Percentiles rank a stretch among this genome's conserved stretches.
phyloP scores from a whole-genome alignment of 352 stramenopile species.

The Pythium phragmiticola region DNA sequence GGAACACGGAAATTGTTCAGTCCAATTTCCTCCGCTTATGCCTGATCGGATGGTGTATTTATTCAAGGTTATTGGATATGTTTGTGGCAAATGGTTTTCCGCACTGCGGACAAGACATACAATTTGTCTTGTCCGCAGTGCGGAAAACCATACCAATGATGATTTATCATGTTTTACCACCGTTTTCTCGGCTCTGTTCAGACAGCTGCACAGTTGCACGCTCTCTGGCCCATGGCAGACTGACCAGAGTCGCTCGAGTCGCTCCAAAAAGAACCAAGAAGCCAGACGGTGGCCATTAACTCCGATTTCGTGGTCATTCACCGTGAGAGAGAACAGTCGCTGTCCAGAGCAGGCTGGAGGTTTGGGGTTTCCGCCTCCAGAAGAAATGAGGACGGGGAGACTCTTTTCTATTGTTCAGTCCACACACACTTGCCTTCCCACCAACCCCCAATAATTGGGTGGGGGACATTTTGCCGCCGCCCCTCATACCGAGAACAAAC shows the following conservation, averaged over 20 bases:
- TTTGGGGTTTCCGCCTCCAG: background rate
- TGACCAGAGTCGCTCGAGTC: background rate
- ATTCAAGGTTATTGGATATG: too few relatives aligned
- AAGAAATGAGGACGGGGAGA: background rate
- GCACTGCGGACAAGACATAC: background rate
- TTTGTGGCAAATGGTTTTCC: too few relatives aligned
- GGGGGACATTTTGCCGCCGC: background rate
- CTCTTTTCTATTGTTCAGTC: background rate
- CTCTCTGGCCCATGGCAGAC: background rate
- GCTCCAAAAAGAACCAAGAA: slow-evolving; percentile 5
- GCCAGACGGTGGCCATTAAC: slow-evolving; percentile 1
- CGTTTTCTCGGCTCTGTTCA: background rate
- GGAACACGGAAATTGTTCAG: too few relatives aligned
- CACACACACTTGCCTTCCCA: background rate
- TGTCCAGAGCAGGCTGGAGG: background rate
- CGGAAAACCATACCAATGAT: background rate
- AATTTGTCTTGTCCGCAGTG: background rate
- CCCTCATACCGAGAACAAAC: background rate
- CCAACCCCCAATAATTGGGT: background rate
- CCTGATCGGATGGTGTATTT: too few relatives aligned
- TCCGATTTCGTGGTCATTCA: background rate
- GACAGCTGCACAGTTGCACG: slow-evolving; percentile 1
- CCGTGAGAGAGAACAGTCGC: background rate
- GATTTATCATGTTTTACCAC: slow-evolving; percentile 1
- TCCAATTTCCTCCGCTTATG: too few relatives aligned